A percentile compares a stretch with the other conserved stretches of the same genome.
Evolutionary conservation across 1,139 yeast genomes (phyloP).

Genomic region (Zygosaccharomyces pseudobailii): DNA sequence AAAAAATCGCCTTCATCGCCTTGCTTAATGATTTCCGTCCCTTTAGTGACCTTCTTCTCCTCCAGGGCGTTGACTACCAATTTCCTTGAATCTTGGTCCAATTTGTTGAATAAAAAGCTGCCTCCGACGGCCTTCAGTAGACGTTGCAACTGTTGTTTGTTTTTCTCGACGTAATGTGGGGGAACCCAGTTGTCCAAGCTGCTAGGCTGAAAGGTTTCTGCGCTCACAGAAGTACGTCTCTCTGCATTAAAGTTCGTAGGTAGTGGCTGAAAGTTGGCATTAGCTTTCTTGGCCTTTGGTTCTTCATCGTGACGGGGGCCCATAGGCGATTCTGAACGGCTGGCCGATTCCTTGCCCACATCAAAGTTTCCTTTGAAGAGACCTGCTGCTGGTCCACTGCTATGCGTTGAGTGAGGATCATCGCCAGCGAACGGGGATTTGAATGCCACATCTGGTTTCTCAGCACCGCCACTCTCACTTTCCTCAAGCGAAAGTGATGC

Average conservation of each 20-base stretch:
- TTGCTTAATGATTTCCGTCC: constrained; percentile 71
- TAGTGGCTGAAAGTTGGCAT: constrained; percentile 26
- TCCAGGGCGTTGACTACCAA: constrained; percentile 79
- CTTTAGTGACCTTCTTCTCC: constrained; percentile 58
- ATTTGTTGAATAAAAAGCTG: constrained; percentile 80
- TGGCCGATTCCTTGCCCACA: constrained; percentile 35
- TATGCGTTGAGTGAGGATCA: constrained; percentile 54
- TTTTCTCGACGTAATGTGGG: constrained; percentile 56
- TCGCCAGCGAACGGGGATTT: constrained; percentile 61
- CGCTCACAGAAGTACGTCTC: constrained; percentile 83
- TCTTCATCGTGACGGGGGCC: constrained; percentile 20
- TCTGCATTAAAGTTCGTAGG: constrained; percentile 68
- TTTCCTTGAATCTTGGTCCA: constrained; percentile 63
- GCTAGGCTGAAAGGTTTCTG: constrained; percentile 51
- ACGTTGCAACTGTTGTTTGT: constrained; percentile 60
- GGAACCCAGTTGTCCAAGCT: constrained; percentile 68
- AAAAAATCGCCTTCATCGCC: constrained; percentile 97
- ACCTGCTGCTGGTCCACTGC: constrained; percentile 26
- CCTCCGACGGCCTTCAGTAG: constrained; percentile 67
- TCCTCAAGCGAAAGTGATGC: constrained; percentile 8
- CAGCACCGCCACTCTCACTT: constrained; percentile 5
- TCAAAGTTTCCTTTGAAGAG: constrained; percentile 46
- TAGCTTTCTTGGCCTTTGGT: constrained; percentile 12
- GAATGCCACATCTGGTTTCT: constrained; percentile 37
- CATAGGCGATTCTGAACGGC: constrained; percentile 25